Percentiles rank a stretch among this genome's conserved stretches.
phyloP scores from a whole-genome alignment of 2,329 filamentous ascomycete genomes.

The Xenoacremonium recifei region DNA sequence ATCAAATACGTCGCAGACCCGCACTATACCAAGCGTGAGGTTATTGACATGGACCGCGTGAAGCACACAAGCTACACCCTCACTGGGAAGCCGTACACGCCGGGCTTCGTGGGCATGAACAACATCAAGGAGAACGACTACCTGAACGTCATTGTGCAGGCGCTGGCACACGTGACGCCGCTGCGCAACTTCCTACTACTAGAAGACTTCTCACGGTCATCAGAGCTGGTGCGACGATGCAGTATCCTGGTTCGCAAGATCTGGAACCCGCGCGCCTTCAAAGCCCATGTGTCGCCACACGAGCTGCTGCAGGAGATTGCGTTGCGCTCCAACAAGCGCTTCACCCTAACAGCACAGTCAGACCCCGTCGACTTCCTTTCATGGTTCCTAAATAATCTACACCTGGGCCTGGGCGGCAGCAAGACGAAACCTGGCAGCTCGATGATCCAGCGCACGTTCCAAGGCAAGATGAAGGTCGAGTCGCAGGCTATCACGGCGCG shows the following conservation, averaged over 20 bases:
- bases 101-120: conserved; percentile 97
- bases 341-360: conserved; percentile 85
- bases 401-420: conserved; percentile 85
- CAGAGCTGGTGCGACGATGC: conserved; percentile 85
- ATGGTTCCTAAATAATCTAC: conserved; percentile 96
- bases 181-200: conserved; percentile 90
- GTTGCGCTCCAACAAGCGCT: conserved; percentile 85
- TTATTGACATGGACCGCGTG: conserved; percentile 72
- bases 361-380: conserved; percentile 95
- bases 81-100: conserved; percentile 79
- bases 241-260: conserved; percentile 92
- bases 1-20: conserved; percentile 98
- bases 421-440: conserved; percentile 81
- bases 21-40: conserved; percentile 76
- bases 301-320: conserved; percentile 95
- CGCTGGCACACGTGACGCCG: conserved; percentile 84
- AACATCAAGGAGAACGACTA: conserved; percentile 99
- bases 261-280: conserved; percentile 96
- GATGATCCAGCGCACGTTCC: conserved; percentile 90
- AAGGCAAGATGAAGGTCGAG: conserved; percentile 88
- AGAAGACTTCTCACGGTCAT: conserved; percentile 68
- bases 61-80: conserved; percentile 69
- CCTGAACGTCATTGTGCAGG: conserved; percentile 91
- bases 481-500: conserved; percentile 91
- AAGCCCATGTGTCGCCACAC: conserved; percentile 93